Conservation (phyloP, 805 yeast genomes). For the Ogataea sp. region DNA sequence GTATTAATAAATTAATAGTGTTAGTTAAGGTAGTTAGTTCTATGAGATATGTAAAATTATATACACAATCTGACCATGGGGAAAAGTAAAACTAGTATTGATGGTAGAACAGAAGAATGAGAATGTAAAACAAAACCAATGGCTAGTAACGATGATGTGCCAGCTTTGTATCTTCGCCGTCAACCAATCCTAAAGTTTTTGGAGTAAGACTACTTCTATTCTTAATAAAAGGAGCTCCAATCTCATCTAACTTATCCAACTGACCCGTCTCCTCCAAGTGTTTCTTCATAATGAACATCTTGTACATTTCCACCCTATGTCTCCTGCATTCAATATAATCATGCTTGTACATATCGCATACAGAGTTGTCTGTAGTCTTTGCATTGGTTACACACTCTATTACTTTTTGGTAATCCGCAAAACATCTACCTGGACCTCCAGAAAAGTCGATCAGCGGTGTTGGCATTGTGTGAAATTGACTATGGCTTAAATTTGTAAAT, state of each 20-base stretch:
- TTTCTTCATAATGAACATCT: constrained; percentile 24
- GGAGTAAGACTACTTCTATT: constrained; percentile 30
- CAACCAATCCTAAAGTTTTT: constrained; percentile 28
- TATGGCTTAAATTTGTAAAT: too few relatives aligned
- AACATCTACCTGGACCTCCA: constrained; percentile 32
- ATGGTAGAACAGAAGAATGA: background rate
- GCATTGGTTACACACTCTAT: constrained; percentile 30
- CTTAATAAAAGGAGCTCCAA: constrained; percentile 32
- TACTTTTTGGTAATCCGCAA: constrained; percentile 29
- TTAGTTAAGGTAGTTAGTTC: too few relatives aligned
- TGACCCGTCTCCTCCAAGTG: constrained; percentile 22
- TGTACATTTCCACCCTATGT: constrained; percentile 28
- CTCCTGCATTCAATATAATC: constrained; percentile 31
- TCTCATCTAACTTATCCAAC: constrained; percentile 16
- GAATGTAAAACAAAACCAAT: background rate
- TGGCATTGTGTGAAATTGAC: background rate
- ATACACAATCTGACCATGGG: too few relatives aligned
- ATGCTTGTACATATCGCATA: constrained; percentile 23
- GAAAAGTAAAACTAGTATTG: too few relatives aligned
- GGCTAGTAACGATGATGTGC: background rate
- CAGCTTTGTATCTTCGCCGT: constrained; percentile 21
- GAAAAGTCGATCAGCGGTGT: constrained; percentile 7
- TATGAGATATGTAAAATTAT: too few relatives aligned
- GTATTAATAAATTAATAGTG: too few relatives aligned
- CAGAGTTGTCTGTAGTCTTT: constrained; percentile 20